Evolutionary conservation across 345 rosid species (phyloP).

Genomic region (Combretum micranthum): DNA sequence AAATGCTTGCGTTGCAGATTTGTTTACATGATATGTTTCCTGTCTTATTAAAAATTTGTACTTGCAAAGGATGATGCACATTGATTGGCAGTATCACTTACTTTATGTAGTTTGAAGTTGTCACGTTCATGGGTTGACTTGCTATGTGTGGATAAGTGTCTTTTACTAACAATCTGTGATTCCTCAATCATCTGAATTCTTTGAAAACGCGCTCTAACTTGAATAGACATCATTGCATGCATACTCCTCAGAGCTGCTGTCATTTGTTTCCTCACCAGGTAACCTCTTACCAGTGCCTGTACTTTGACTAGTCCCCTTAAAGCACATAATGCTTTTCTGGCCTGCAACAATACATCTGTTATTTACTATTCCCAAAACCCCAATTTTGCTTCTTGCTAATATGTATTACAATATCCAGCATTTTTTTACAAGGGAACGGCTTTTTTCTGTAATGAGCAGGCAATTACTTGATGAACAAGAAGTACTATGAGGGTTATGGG

Average conservation of each 20-base stretch:
- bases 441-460: too few species aligned
- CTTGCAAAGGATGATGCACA: too few species aligned
- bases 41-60: too few species aligned
- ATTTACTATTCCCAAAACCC: too few species aligned
- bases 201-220: constrained; percentile 53
- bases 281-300: constrained; percentile 58
- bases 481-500: too few species aligned
- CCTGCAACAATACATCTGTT: constrained; percentile 21
- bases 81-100: constrained; percentile 6
- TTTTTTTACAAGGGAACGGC: too few species aligned
- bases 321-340: constrained; percentile 53
- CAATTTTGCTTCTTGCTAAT: too few species aligned
- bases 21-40: too few species aligned
- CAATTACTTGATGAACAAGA: too few species aligned
- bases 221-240: constrained; percentile 57
- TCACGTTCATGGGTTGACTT: constrained; percentile 14
- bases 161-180: constrained; percentile 10
- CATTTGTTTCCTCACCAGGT: constrained; percentile 52
- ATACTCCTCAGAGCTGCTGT: constrained; percentile 40
- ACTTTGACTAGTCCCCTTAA: constrained; percentile 52
- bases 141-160: constrained; percentile 16
- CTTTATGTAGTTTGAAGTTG: constrained; percentile 14
- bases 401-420: too few species aligned
- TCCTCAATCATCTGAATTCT: constrained; percentile 47
- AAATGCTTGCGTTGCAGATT: too few species aligned